A percentile compares a stretch with the other conserved stretches of the same genome.
These are phyloP conservation scores for Geranomyces variabilis DNA, from an alignment of 192 early-diverging fungal genomes.

Conservation along the genomic window DNA sequence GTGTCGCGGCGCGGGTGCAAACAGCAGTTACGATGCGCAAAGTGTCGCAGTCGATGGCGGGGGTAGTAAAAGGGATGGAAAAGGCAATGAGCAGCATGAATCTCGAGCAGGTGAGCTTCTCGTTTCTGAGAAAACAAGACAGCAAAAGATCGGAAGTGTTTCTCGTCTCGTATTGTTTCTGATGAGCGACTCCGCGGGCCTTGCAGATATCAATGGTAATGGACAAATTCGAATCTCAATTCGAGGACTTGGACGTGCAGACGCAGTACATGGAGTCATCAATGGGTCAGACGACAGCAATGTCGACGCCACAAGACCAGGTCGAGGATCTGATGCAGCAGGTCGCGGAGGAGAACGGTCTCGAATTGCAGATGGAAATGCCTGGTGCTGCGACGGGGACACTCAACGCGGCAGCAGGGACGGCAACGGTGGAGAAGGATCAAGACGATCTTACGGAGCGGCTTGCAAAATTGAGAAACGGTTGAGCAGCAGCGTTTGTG, in stretches of 20 bases:
- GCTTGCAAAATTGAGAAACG: conserved; percentile 66
- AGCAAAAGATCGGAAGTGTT: not conserved
- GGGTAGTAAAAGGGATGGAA: conserved; percentile 92
- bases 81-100: conserved; percentile 94
- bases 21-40: conserved; percentile 93
- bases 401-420: conserved; percentile 17
- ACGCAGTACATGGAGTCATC: conserved; percentile 95
- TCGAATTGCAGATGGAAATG: conserved; percentile 82
- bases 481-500: conserved; percentile 25
- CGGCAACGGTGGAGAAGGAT: conserved; percentile 54
- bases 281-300: conserved; percentile 84
- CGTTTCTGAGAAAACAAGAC: not conserved
- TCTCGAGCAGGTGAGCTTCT: conserved; percentile 76
- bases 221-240: conserved; percentile 97
- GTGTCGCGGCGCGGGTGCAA: conserved; percentile 86
- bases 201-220: conserved; percentile 90
- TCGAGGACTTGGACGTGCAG: conserved; percentile 97
- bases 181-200: not conserved
- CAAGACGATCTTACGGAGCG: conserved; percentile 64
- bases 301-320: conserved; percentile 87
- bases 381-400: conserved; percentile 46
- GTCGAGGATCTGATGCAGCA: conserved; percentile 94
- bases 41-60: conserved; percentile 81
- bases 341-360: conserved; percentile 94
- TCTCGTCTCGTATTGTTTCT: not conserved